Percentiles rank a stretch among this genome's conserved stretches.
Conservation (phyloP, 495 filamentous ascomycete genomes). For the Penicillium roqueforti region DNA sequence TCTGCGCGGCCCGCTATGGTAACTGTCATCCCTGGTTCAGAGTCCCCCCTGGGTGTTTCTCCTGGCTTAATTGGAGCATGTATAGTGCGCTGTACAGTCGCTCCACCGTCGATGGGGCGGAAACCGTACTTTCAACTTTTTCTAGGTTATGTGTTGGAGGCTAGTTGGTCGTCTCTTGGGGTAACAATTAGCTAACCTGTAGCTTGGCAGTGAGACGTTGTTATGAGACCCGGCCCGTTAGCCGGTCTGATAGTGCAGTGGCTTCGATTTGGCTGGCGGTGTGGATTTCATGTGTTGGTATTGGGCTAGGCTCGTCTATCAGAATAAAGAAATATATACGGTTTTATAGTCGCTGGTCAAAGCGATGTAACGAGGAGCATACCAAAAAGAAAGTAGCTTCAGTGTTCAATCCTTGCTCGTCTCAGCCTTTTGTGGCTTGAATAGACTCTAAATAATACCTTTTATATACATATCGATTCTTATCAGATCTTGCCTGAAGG, state of each 20-base stretch:
- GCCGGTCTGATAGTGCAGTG: background rate
- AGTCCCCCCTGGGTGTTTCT: background rate
- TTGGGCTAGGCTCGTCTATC: background rate
- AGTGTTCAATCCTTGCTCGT: background rate
- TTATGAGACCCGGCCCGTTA: background rate
- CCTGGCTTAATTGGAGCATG: background rate
- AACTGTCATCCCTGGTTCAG: background rate
- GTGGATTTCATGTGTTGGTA: background rate
- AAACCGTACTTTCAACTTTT: background rate
- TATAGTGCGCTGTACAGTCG: background rate
- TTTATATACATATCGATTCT: too few relatives aligned
- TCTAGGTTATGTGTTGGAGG: background rate
- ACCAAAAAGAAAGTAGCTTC: background rate
- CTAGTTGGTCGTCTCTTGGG: background rate
- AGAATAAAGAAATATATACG: background rate
- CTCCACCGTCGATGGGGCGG: background rate
- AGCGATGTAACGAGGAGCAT: background rate
- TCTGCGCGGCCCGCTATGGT: conserved; percentile 2
- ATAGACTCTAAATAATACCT: background rate
- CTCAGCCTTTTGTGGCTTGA: background rate
- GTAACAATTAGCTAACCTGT: background rate
- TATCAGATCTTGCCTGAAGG: too few relatives aligned
- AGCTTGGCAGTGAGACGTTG: background rate
- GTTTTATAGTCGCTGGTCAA: background rate
- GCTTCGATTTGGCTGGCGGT: background rate